Percentiles rank a stretch among this genome's conserved stretches.
Evolutionary conservation across 2,329 filamentous ascomycete genomes (phyloP).

Genomic region (Claviceps maximensis): DNA sequence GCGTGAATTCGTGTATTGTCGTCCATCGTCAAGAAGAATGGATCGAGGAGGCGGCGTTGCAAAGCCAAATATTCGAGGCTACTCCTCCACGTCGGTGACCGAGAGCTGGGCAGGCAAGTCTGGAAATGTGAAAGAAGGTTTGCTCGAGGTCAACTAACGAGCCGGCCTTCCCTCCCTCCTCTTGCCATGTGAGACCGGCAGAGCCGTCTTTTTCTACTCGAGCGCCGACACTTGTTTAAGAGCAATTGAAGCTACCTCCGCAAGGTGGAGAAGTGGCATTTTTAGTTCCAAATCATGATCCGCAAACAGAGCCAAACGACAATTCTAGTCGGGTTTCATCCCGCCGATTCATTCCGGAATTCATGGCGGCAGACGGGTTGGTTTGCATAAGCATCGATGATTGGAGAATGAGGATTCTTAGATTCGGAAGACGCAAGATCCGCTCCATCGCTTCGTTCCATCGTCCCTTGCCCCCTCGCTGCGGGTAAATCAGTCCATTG

Average conservation of each 20-base stretch:
- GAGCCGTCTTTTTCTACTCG: conserved; percentile 1
- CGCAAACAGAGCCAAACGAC: not conserved
- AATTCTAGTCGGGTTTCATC: not conserved
- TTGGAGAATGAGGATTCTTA: not conserved
- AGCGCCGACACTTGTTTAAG: not conserved
- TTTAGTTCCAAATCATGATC: not conserved
- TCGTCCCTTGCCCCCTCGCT: not conserved
- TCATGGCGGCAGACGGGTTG: too few species aligned
- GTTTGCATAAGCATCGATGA: not conserved
- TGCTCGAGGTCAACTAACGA: not conserved
- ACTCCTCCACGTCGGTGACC: not conserved
- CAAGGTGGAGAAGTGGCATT: not conserved
- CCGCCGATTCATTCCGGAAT: not conserved
- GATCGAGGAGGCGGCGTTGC: not conserved
- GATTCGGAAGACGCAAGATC: not conserved
- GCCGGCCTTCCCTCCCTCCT: not conserved
- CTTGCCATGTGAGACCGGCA: not conserved
- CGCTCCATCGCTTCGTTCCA: not conserved
- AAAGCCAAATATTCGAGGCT: not conserved
- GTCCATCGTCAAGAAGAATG: not conserved
- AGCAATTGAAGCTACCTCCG: not conserved
- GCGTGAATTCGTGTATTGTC: not conserved
- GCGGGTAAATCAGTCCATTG: not conserved
- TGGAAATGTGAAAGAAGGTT: not conserved
- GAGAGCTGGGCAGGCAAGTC: not conserved